Conservation (phyloP, 1,284 basidiomycete genomes). For the Ustilago crameri region DNA sequence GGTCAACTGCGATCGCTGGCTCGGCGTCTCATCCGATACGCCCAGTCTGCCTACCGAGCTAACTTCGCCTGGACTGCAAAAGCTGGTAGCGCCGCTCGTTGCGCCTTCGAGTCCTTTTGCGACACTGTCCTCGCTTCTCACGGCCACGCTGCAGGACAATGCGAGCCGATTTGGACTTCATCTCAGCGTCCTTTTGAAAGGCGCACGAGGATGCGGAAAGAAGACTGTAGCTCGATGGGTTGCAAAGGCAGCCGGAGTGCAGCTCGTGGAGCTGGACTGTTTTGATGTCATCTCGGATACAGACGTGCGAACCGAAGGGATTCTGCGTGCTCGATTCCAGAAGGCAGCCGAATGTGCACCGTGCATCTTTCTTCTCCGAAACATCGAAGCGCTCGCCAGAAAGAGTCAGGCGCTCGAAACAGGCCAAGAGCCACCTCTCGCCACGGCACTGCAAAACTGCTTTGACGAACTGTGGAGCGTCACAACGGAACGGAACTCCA, state of each 20-base stretch:
- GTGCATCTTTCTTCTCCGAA: constrained; percentile 82
- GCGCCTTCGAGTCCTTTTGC: constrained; percentile 41
- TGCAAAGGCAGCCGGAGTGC: constrained; percentile 77
- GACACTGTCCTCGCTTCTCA: constrained; percentile 47
- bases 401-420: constrained; percentile 77
- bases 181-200: constrained; percentile 76
- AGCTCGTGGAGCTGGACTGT: constrained; percentile 87
- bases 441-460: constrained; percentile 77
- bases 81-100: constrained; percentile 35
- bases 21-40: constrained; percentile 70
- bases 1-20: constrained; percentile 75
- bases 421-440: constrained; percentile 78
- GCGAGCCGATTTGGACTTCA: constrained; percentile 58
- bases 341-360: constrained; percentile 84
- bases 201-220: constrained; percentile 80
- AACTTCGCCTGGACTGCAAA: constrained; percentile 9
- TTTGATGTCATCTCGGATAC: constrained; percentile 86
- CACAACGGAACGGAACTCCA: constrained; percentile 4
- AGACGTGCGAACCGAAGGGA: constrained; percentile 81
- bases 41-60: constrained; percentile 38
- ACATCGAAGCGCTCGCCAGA: constrained; percentile 84
- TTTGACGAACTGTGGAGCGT: constrained; percentile 72
- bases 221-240: constrained; percentile 74
- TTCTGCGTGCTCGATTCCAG: constrained; percentile 80
- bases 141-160: constrained; percentile 55